Conservation (phyloP, 2,329 filamentous ascomycete genomes). For the Diaporthe eres region DNA sequence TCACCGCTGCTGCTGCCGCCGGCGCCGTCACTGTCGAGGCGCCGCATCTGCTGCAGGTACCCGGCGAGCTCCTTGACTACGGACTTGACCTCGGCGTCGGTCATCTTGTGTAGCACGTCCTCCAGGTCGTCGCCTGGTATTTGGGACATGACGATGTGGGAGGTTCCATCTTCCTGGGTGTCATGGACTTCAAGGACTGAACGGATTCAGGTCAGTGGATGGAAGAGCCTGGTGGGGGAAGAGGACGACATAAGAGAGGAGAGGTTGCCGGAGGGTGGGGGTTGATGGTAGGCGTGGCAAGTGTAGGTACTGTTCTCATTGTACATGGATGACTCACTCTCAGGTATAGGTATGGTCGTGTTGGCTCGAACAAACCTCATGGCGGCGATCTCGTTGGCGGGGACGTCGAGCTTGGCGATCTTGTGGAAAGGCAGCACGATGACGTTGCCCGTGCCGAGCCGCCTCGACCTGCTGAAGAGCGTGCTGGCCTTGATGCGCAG, state of each 20-base stretch:
- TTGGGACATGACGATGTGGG: slow-evolving; percentile 29
- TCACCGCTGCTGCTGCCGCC: background rate
- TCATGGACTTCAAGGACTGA: slow-evolving; percentile 30
- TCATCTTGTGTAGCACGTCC: background rate
- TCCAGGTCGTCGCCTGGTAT: background rate
- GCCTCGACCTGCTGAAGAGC: background rate
- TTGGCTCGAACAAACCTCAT: slow-evolving; percentile 51
- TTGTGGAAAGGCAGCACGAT: slow-evolving; percentile 31
- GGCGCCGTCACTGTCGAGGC: background rate
- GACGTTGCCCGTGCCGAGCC: background rate
- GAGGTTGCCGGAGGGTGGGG: too few species aligned
- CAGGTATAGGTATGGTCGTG: slow-evolving; percentile 53
- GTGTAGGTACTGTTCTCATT: too few species aligned
- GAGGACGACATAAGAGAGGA: background rate
- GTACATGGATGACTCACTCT: slow-evolving; percentile 15
- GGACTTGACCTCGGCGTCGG: background rate
- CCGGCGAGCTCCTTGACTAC: background rate
- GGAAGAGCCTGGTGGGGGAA: too few species aligned
- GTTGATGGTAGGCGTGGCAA: too few species aligned
- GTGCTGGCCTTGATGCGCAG: background rate
- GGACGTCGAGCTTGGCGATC: slow-evolving; percentile 24
- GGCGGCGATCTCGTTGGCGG: slow-evolving; percentile 49
- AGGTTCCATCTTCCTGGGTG: background rate
- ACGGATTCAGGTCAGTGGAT: background rate
- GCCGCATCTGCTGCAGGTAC: slow-evolving; percentile 33